Evolutionary conservation across 345 rosid species (phyloP).

Genomic region (Erodium maritimum): DNA sequence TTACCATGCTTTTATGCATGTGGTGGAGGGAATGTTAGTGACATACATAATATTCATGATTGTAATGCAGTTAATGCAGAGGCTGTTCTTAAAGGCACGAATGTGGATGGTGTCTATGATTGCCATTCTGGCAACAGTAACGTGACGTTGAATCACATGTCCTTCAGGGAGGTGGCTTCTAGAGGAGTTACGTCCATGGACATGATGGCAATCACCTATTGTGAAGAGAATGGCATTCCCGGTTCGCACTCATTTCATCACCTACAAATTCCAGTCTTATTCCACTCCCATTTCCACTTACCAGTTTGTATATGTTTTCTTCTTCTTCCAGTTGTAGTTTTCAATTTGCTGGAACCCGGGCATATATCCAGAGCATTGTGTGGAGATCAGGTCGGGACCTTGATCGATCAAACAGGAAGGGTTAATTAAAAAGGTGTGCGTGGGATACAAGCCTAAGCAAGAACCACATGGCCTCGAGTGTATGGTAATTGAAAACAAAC

Average conservation of each 20-base stretch:
- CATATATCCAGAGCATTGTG: conserved; percentile 75
- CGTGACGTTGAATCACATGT: conserved; percentile 50
- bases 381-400: conserved; percentile 82
- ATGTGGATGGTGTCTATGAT: conserved; percentile 66
- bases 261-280: not conserved
- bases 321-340: conserved; percentile 51
- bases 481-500: no score
- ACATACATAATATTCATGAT: not conserved
- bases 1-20: no score
- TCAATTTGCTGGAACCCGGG: conserved; percentile 76
- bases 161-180: conserved; percentile 56
- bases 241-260: conserved; percentile 27
- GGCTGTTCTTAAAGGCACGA: conserved; percentile 77
- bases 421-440: conserved; percentile 13
- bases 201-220: conserved; percentile 63
- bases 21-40: no score
- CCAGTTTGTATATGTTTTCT: not conserved
- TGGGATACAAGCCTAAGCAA: no score
- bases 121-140: conserved; percentile 51
- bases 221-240: conserved; percentile 83
- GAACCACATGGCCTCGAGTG: no score
- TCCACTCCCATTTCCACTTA: not conserved
- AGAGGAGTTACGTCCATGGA: conserved; percentile 68
- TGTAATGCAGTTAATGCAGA: conserved; percentile 58
- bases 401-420: conserved; percentile 53